Percentiles rank a stretch among this genome's conserved stretches.
Evolutionary conservation across 805 yeast species (phyloP).

Genomic region (Myxozyma kluyveri): DNA sequence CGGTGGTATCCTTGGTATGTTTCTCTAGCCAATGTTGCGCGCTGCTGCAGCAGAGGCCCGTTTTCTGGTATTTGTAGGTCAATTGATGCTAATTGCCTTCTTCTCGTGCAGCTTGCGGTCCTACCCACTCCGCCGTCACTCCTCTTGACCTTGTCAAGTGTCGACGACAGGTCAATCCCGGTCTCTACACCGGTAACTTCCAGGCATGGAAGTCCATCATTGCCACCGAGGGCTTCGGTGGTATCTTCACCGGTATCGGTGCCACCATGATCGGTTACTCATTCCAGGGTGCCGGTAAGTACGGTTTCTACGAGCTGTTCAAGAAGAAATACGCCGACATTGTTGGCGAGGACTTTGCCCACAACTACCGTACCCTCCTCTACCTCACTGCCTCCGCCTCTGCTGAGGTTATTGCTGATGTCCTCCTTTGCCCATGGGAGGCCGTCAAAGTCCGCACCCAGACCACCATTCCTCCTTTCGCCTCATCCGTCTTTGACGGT

Average conservation of each 20-base stretch:
- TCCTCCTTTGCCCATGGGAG: constrained; percentile 88
- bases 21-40: background rate
- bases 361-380: constrained; percentile 66
- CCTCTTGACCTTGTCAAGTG: constrained; percentile 92
- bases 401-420: constrained; percentile 91
- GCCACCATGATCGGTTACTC: constrained; percentile 93
- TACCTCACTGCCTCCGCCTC: constrained; percentile 84
- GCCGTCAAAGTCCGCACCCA: constrained; percentile 93
- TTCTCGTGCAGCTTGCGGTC: constrained; percentile 72
- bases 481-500: constrained; percentile 62
- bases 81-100: background rate
- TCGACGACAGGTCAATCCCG: constrained; percentile 81
- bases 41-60: constrained; percentile 2
- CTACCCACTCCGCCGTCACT: constrained; percentile 90
- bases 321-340: constrained; percentile 70
- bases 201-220: constrained; percentile 81
- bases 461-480: constrained; percentile 86
- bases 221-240: constrained; percentile 68
- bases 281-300: constrained; percentile 95
- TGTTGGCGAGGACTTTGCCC: constrained; percentile 61
- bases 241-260: constrained; percentile 82
- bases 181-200: constrained; percentile 68
- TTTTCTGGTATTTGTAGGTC: background rate
- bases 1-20: constrained; percentile 59
- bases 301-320: constrained; percentile 91